Evolutionary conservation across 805 yeast species (phyloP).

Genomic region (Lipomyces yamadae): DNA sequence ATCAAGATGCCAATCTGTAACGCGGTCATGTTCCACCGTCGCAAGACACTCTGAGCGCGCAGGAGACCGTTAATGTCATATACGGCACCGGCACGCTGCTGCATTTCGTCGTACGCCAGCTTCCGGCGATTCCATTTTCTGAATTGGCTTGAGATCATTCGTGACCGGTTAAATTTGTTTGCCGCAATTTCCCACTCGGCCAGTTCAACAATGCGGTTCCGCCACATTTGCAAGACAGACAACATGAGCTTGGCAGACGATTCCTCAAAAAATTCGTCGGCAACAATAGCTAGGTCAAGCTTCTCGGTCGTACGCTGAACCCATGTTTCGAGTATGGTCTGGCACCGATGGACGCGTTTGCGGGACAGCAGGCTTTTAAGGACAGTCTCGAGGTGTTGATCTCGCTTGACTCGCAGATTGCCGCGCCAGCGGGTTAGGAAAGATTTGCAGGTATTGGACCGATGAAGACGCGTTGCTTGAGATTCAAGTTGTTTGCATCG

Average conservation of each 20-base stretch:
- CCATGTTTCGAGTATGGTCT: slow-evolving; percentile 13
- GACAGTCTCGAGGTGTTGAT: not conserved
- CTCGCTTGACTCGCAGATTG: not conserved
- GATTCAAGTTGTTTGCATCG: not conserved
- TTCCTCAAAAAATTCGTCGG: slow-evolving; percentile 8
- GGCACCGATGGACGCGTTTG: not conserved
- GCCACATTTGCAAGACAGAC: slow-evolving; percentile 3
- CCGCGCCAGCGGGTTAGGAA: slow-evolving; percentile 13
- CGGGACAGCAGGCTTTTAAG: slow-evolving; percentile 2
- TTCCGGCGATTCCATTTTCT: slow-evolving; percentile 11
- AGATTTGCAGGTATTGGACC: not conserved
- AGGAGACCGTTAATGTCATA: slow-evolving; percentile 29
- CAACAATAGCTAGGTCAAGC: slow-evolving; percentile 14
- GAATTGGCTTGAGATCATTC: not conserved
- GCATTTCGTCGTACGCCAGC: not conserved
- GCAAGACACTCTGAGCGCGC: slow-evolving; percentile 24
- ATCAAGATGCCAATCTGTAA: slow-evolving; percentile 29
- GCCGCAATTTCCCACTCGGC: not conserved
- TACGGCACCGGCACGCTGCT: slow-evolving; percentile 17
- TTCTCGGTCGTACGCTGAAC: slow-evolving; percentile 10
- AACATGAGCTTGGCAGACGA: not conserved
- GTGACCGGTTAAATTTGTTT: not conserved
- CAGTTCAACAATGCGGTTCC: not conserved
- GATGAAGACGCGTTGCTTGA: not conserved
- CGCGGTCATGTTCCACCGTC: slow-evolving; percentile 29